phyloP scores from a whole-genome alignment of 805 yeast species.

The Candida tibetensis region DNA sequence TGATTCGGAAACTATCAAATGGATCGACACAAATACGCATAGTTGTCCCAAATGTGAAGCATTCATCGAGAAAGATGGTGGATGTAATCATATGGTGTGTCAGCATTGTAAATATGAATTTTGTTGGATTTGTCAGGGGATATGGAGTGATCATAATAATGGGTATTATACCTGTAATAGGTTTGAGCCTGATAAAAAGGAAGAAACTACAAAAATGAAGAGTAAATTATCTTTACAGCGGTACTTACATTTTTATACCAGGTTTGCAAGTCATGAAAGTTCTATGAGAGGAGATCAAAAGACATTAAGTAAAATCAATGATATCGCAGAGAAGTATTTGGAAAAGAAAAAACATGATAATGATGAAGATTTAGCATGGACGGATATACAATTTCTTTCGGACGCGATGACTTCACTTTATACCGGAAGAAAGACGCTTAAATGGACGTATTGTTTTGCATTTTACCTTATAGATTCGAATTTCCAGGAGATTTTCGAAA shows the following conservation, averaged over 20 bases:
- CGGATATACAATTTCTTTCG: constrained; percentile 78
- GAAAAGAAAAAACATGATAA: constrained; percentile 42
- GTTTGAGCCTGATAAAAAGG: constrained; percentile 43
- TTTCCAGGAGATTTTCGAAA: constrained; percentile 63
- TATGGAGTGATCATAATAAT: constrained; percentile 70
- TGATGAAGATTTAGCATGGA: constrained; percentile 58
- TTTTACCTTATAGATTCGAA: constrained; percentile 58
- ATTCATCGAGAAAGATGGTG: constrained; percentile 89
- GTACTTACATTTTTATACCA: constrained; percentile 71
- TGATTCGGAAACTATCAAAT: constrained; percentile 83
- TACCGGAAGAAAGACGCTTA: constrained; percentile 69
- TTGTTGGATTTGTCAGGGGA: constrained; percentile 88
- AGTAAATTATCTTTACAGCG: constrained; percentile 53
- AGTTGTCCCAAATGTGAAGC: constrained; percentile 81
- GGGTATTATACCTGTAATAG: constrained; percentile 66
- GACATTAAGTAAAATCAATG: constrained; percentile 61
- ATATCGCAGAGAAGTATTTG: constrained; percentile 63
- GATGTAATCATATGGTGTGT: constrained; percentile 96
- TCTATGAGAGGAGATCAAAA: constrained; percentile 71
- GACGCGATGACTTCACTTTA: constrained; percentile 66
- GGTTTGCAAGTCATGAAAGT: constrained; percentile 71
- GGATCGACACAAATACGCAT: constrained; percentile 84
- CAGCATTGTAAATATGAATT: constrained; percentile 72
- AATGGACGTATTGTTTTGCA: constrained; percentile 89
- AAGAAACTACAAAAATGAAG: constrained; percentile 24